Percentiles rank a stretch among this genome's conserved stretches.
Conservation (phyloP, 2,329 filamentous ascomycete genomes). For the Zymoseptoria tritici region DNA sequence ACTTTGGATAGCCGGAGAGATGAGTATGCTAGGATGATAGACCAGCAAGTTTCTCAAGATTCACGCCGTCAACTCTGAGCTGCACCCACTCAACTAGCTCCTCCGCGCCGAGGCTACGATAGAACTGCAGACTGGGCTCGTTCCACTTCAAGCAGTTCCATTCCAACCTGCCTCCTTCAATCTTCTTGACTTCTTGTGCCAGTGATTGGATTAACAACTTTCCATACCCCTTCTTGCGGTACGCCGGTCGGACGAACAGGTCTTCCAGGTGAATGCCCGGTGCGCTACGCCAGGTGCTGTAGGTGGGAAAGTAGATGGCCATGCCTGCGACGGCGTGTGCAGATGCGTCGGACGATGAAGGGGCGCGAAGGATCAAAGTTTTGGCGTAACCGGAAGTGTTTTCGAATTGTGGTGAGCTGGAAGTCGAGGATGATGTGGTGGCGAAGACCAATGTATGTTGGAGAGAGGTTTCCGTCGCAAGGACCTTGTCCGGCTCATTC, state of each 20-base stretch:
- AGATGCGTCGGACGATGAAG: constrained; percentile 34
- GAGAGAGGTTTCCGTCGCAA: constrained; percentile 71
- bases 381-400: constrained; percentile 58
- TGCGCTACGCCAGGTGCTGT: constrained; percentile 83
- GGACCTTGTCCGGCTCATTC: constrained; percentile 63
- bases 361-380: constrained; percentile 57
- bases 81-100: constrained; percentile 65
- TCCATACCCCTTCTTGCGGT: constrained; percentile 72
- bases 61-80: constrained; percentile 65
- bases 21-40: not conserved
- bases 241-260: constrained; percentile 67
- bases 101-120: constrained; percentile 56
- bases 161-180: constrained; percentile 69
- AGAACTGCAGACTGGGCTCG: constrained; percentile 80
- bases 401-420: constrained; percentile 31
- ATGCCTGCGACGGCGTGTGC: constrained; percentile 55
- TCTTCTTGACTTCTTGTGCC: constrained; percentile 68
- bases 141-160: constrained; percentile 95
- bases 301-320: constrained; percentile 92
- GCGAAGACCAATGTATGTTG: constrained; percentile 72
- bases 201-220: constrained; percentile 65
- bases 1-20: too few species aligned
- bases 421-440: constrained; percentile 27
- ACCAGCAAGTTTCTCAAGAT: constrained; percentile 51
- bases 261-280: constrained; percentile 92